Evolutionary conservation across 768 basidiomycete genomes (phyloP).

Genomic region (Tubosaeta sp.): DNA sequence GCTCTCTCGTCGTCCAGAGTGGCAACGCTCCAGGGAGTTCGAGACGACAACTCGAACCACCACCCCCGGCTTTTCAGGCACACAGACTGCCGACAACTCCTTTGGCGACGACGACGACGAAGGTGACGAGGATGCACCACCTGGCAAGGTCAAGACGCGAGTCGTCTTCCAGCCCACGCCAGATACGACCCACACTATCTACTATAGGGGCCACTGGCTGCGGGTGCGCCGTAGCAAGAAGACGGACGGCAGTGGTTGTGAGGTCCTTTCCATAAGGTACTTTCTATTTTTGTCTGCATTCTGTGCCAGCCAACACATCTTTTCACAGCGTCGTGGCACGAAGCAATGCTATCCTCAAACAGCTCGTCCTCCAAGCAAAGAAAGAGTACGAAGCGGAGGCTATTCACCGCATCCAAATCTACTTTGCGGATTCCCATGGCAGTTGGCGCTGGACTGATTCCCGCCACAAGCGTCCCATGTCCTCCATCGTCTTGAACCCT

Average conservation of each 20-base stretch:
- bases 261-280: slow-evolving; percentile 74
- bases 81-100: slow-evolving; percentile 47
- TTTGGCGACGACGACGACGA: slow-evolving; percentile 47
- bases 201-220: slow-evolving; percentile 81
- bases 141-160: slow-evolving; percentile 68
- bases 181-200: slow-evolving; percentile 87
- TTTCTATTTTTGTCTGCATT: slow-evolving; percentile 12
- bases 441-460: slow-evolving; percentile 88
- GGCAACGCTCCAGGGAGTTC: slow-evolving; percentile 86
- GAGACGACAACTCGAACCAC: slow-evolving; percentile 80
- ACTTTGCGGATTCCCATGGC: slow-evolving; percentile 85
- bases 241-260: slow-evolving; percentile 62
- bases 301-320: slow-evolving; percentile 12
- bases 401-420: slow-evolving; percentile 83
- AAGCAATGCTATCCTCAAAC: slow-evolving; percentile 78
- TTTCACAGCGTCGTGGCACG: slow-evolving; percentile 70
- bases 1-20: slow-evolving; percentile 81
- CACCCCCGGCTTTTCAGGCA: slow-evolving; percentile 51
- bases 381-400: slow-evolving; percentile 85
- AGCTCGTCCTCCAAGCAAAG: slow-evolving; percentile 88
- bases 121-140: slow-evolving; percentile 44
- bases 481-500: slow-evolving; percentile 80
- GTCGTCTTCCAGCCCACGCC: slow-evolving; percentile 87
- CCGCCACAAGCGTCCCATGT: slow-evolving; percentile 84
- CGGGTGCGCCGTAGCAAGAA: slow-evolving; percentile 69